These are phyloP conservation scores for Leccinum subfulvum DNA, from an alignment of 1,284 basidiomycete species.

Conservation along the genomic window DNA sequence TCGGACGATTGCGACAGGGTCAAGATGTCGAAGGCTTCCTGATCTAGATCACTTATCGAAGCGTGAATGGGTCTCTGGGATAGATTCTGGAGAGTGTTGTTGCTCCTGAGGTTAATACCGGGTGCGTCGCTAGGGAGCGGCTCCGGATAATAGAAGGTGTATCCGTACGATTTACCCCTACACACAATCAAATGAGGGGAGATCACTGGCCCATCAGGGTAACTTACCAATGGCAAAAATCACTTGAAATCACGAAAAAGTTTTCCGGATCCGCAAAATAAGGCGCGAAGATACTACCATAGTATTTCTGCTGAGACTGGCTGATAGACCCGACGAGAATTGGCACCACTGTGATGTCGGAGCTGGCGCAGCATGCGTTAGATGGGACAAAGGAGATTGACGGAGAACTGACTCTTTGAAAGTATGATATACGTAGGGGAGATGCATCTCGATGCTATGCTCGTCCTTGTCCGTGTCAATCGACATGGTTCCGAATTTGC, in stretches of 20 bases:
- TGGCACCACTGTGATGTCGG: conserved; percentile 82
- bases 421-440: conserved; percentile 88
- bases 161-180: conserved; percentile 89
- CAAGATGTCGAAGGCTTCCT: conserved; percentile 75
- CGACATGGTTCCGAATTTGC: conserved; percentile 73
- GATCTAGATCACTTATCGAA: conserved; percentile 76
- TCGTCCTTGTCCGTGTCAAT: conserved; percentile 83
- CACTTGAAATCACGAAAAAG: conserved; percentile 89
- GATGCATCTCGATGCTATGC: conserved; percentile 97
- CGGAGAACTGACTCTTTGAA: conserved; percentile 68
- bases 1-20: conserved; percentile 48
- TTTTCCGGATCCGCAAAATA: conserved; percentile 79
- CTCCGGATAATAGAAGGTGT: conserved; percentile 86
- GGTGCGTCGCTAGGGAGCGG: conserved; percentile 50
- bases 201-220: background rate
- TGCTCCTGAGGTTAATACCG: conserved; percentile 53
- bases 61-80: conserved; percentile 57
- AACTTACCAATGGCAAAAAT: conserved; percentile 95
- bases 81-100: conserved; percentile 40
- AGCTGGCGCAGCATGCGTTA: conserved; percentile 39
- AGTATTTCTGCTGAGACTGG: conserved; percentile 55
- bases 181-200: conserved; percentile 5
- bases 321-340: conserved; percentile 88
- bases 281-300: conserved; percentile 74
- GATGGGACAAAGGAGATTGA: background rate